A percentile compares a stretch with the other conserved stretches of the same genome.
Conservation (phyloP, 2,329 filamentous ascomycete genomes). For the Cercospora brassicicola region DNA sequence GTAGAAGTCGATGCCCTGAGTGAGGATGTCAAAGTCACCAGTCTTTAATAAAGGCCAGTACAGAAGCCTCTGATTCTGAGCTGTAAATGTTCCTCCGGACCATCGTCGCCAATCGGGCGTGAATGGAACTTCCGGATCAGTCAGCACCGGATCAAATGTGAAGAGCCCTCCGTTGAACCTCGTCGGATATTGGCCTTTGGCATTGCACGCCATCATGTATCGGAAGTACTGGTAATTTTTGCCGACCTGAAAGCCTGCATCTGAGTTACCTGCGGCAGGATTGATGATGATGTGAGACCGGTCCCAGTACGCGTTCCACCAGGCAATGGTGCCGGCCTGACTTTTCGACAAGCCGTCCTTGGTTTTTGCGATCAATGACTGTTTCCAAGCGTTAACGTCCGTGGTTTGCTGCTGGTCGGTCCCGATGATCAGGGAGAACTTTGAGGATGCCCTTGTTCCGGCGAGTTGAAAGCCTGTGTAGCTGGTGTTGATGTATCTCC, state of each 20-base stretch:
- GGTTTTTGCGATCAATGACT: background rate
- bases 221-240: background rate
- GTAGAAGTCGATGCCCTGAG: background rate
- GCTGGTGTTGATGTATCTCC: background rate
- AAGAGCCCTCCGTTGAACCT: background rate
- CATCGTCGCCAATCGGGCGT: background rate
- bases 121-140: background rate
- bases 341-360: background rate
- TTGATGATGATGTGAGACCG: background rate
- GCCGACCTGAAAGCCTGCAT: background rate
- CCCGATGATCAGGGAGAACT: background rate
- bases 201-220: constrained; percentile 1
- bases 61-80: background rate
- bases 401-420: background rate
- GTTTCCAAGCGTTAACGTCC: background rate
- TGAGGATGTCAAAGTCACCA: background rate
- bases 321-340: background rate
- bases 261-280: background rate
- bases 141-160: background rate
- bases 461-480: background rate
- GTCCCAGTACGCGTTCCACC: background rate
- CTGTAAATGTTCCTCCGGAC: background rate
- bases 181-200: background rate
- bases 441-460: background rate
- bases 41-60: background rate